Percentiles rank a stretch among this genome's conserved stretches.
phyloP scores from a whole-genome alignment of 495 filamentous ascomycete species.

The Cercophora sp. region DNA sequence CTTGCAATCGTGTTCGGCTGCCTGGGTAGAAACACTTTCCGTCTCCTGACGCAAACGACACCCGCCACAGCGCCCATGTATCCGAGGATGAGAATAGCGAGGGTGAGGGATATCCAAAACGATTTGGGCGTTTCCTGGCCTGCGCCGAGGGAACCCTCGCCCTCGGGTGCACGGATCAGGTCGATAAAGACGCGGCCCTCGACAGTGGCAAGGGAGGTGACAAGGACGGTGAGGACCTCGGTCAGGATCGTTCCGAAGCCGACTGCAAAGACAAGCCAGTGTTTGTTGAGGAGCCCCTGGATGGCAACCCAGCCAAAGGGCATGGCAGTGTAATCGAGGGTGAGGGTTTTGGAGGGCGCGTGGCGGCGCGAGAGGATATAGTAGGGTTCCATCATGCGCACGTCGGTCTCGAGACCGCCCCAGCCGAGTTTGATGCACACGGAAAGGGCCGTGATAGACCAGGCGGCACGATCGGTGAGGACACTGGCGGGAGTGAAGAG shows the following conservation, averaged over 20 bases:
- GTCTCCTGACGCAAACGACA: slow-evolving; percentile 51
- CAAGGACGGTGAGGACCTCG: slow-evolving; percentile 65
- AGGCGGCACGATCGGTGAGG: slow-evolving; percentile 58
- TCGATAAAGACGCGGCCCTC: slow-evolving; percentile 52
- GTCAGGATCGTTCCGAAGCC: slow-evolving; percentile 59
- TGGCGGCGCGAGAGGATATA: slow-evolving; percentile 62
- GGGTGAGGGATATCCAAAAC: slow-evolving; percentile 55
- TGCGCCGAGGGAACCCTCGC: slow-evolving; percentile 31
- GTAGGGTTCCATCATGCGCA: slow-evolving; percentile 73
- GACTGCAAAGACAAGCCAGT: slow-evolving; percentile 60
- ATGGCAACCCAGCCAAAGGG: slow-evolving; percentile 62
- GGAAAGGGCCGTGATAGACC: slow-evolving; percentile 58
- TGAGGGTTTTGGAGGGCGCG: slow-evolving; percentile 58
- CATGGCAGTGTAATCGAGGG: slow-evolving; percentile 67
- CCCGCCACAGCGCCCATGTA: slow-evolving; percentile 50
- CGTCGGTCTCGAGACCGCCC: slow-evolving; percentile 64
- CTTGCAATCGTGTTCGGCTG: slow-evolving; percentile 70
- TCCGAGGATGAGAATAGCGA: slow-evolving; percentile 56
- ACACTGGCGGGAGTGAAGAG: slow-evolving; percentile 52
- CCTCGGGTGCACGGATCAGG: slow-evolving; percentile 8
- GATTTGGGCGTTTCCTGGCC: slow-evolving; percentile 58
- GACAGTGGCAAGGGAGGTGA: slow-evolving; percentile 57
- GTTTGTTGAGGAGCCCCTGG: slow-evolving; percentile 56
- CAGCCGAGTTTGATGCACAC: slow-evolving; percentile 63
- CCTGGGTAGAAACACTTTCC: slow-evolving; percentile 62